A percentile compares a stretch with the other conserved stretches of the same genome.
Conservation (phyloP, 2,329 filamentous ascomycete species). For the Cadophora sp. region DNA sequence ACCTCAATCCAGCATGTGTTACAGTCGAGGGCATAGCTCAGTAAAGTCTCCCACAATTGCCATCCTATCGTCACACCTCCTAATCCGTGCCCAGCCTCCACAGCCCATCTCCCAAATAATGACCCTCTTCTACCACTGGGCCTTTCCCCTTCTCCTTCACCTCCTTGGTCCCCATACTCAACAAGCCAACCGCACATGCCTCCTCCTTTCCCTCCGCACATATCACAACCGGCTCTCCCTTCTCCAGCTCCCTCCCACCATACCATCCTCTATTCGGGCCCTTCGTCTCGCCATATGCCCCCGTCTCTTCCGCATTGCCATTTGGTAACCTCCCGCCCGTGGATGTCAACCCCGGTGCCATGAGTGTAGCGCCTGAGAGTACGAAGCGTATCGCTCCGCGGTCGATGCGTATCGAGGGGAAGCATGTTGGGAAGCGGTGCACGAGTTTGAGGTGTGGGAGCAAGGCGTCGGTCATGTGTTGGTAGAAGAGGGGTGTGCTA, state of each 20-base stretch:
- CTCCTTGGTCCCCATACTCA: conserved; percentile 87
- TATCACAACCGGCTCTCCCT: conserved; percentile 86
- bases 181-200: conserved; percentile 84
- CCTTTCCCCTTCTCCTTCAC: conserved; percentile 96
- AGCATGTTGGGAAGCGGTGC: conserved; percentile 85
- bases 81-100: conserved; percentile 63
- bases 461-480: conserved; percentile 75
- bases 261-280: conserved; percentile 50
- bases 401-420: conserved; percentile 88
- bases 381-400: conserved; percentile 97
- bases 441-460: conserved; percentile 89
- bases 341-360: conserved; percentile 92
- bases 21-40: background rate
- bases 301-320: conserved; percentile 46
- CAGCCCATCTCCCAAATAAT: conserved; percentile 92
- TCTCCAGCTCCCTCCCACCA: conserved; percentile 71
- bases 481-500: conserved; percentile 84
- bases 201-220: conserved; percentile 93
- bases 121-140: conserved; percentile 89
- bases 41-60: background rate
- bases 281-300: conserved; percentile 39
- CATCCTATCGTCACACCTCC: background rate
- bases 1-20: background rate
- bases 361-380: conserved; percentile 88
- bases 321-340: conserved; percentile 79